Percentiles rank a stretch among this genome's conserved stretches.
phyloP scores from a whole-genome alignment of 2,329 filamentous ascomycete genomes.

The Neonectria punicea region DNA sequence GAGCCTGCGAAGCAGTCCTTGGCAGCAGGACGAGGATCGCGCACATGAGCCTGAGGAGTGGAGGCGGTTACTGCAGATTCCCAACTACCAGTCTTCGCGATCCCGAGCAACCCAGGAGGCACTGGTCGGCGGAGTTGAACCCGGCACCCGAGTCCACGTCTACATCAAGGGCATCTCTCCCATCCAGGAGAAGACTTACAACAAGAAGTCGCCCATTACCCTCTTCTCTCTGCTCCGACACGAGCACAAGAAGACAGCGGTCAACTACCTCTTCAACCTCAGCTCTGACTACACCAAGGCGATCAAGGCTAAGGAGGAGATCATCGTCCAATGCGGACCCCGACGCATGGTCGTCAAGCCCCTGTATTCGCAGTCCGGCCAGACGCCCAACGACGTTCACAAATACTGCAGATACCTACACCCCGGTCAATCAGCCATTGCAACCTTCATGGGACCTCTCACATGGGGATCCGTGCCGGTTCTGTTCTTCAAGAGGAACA shows the following conservation, averaged over 20 bases:
- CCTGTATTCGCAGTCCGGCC: constrained; percentile 88
- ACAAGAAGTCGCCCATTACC: constrained; percentile 68
- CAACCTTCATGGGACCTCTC: constrained; percentile 88
- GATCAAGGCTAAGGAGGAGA: constrained; percentile 89
- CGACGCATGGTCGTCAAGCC: constrained; percentile 89
- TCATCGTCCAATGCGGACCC: constrained; percentile 91
- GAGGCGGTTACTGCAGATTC: constrained; percentile 84
- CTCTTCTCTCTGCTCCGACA: constrained; percentile 91
- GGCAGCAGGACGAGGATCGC: constrained; percentile 89
- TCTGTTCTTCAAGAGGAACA: constrained; percentile 81
- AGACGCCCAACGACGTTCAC: constrained; percentile 95
- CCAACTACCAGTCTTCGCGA: constrained; percentile 88
- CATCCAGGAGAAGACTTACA: constrained; percentile 57
- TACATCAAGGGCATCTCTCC: constrained; percentile 69
- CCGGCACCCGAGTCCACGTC: constrained; percentile 85
- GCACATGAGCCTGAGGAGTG: constrained; percentile 91
- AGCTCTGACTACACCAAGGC: constrained; percentile 79
- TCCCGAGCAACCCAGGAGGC: constrained; percentile 83
- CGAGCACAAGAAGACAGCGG: constrained; percentile 90
- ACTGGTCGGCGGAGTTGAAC: constrained; percentile 84
- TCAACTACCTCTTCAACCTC: constrained; percentile 91
- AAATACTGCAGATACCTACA: constrained; percentile 95
- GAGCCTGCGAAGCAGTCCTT: constrained; percentile 85
- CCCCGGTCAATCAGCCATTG: constrained; percentile 88
- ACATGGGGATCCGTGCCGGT: constrained; percentile 94